Percentiles rank a stretch among this genome's conserved stretches.
These are phyloP conservation scores for Colletotrichum sp. DNA, from an alignment of 2,329 filamentous ascomycete genomes.

Conservation along the genomic window DNA sequence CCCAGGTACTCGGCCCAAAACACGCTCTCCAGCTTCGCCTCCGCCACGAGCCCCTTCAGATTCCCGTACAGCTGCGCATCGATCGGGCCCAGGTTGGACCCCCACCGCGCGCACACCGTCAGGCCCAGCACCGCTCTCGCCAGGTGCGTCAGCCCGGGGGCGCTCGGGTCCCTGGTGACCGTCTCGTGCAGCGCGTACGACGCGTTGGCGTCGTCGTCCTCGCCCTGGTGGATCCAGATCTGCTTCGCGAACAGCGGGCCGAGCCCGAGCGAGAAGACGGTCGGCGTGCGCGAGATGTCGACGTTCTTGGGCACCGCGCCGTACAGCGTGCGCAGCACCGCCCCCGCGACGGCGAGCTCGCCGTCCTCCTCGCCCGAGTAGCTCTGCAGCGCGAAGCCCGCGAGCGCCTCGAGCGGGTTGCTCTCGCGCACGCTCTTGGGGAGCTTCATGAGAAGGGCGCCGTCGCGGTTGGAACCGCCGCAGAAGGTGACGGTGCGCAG, in stretches of 20 bases:
- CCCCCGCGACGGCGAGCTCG: conserved; percentile 37
- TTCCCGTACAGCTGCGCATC: conserved; percentile 50
- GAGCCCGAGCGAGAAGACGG: conserved; percentile 47
- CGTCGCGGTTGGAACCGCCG: conserved; percentile 86
- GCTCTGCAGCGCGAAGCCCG: conserved; percentile 6
- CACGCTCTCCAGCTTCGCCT: conserved; percentile 39
- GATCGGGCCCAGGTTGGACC: conserved; percentile 58
- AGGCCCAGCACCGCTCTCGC: conserved; percentile 75
- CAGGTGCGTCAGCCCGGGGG: conserved; percentile 77
- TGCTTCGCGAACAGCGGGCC: conserved; percentile 51
- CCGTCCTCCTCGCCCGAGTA: not conserved
- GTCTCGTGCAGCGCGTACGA: conserved; percentile 76
- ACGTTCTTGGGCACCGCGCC: conserved; percentile 47
- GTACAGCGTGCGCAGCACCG: conserved; percentile 41
- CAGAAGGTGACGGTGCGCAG: conserved; percentile 83
- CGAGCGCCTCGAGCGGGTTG: conserved; percentile 63
- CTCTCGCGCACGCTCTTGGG: conserved; percentile 62
- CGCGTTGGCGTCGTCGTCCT: conserved; percentile 59
- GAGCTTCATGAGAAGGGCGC: conserved; percentile 77
- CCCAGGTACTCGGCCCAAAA: conserved; percentile 63
- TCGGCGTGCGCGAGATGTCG: conserved; percentile 40
- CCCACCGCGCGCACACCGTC: conserved; percentile 77
- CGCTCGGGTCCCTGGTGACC: conserved; percentile 69
- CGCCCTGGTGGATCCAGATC: conserved; percentile 58
- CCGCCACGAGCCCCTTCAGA: conserved; percentile 46